Base-by-base conservation (phyloP, 2,329 filamentous ascomycete genomes). In the Cladosporium sp. region DNA sequence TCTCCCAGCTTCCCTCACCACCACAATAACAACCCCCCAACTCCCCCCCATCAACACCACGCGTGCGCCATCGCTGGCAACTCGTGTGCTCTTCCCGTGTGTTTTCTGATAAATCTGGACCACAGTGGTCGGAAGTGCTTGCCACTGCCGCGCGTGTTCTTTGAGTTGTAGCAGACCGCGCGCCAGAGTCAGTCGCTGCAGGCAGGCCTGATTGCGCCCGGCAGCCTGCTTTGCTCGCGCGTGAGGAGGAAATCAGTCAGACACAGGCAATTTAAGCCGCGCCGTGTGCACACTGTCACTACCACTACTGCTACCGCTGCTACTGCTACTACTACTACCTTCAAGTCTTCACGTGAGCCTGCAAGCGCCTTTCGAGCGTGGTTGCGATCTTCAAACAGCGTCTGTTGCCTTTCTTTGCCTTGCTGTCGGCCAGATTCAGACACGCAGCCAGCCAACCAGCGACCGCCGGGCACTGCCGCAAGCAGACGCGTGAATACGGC, bases 181-280 rank as follows among this genome's bases (percentile, higher is more conserved):
- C 51, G 39, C 37, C 28, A 32, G 28, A 32, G 28, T 32, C 28
- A 32, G 9, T 54, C 19, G 25, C 36, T 53, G 37, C 50, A 53
- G 42, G 37, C 50, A 53, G 42, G 54, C 44, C 44, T 49, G 54
- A 50, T 55, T 55, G 52, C 52, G 52, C 52, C 52, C 52, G 52
- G 44, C 45, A 47, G 34, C 28, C 53, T 54, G 51, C 36, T 20
- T 42, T 54, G 51, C 36, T 20, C 25, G 25, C 28, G 50, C 39
- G 39, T 54, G 49, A 54, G 40, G 36, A 45, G 32, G 52, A 36
- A 32, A 53, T 40, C 50, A 53, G 36, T 32, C 54, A 57, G 44
- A 57, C 44, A 57, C 45, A 50, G 54, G 54, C 44, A 56, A 25
- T 50, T 42, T 57, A 57, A 57, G 54, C 53, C 53, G 42, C 45